These are phyloP conservation scores for Alternaria hordeiaustralica DNA, from an alignment of 2,329 filamentous ascomycete genomes.

Conservation along the genomic window DNA sequence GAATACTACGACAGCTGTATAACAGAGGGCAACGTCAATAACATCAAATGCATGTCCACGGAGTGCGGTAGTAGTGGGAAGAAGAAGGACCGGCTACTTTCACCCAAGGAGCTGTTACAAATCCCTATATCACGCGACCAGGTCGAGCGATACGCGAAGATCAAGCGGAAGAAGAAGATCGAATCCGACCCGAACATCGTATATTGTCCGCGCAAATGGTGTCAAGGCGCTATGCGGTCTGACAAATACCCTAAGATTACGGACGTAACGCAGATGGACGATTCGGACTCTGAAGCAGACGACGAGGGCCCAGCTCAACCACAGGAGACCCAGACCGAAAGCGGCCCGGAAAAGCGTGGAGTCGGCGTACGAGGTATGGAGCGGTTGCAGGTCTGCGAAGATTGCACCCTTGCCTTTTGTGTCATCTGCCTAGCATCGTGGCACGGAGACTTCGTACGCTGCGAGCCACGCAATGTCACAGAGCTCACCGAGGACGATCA, in stretches of 20 bases:
- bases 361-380: conserved; percentile 62
- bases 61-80: conserved; percentile 60
- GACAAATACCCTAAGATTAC: conserved; percentile 55
- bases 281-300: conserved; percentile 50
- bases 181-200: conserved; percentile 91
- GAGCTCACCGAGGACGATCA: conserved; percentile 85
- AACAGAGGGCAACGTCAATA: conserved; percentile 78
- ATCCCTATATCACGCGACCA: conserved; percentile 64
- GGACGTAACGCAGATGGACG: conserved; percentile 49
- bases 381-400: conserved; percentile 82
- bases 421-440: conserved; percentile 76
- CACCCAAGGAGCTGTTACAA: conserved; percentile 76
- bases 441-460: conserved; percentile 88
- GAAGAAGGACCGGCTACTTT: conserved; percentile 69
- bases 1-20: conserved; percentile 93
- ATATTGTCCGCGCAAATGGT: conserved; percentile 92
- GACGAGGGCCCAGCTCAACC: conserved; percentile 9
- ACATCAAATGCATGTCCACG: conserved; percentile 80
- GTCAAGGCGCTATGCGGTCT: conserved; percentile 80
- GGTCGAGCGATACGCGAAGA: conserved; percentile 83
- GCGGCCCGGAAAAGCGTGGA: conserved; percentile 31
- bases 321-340: conserved; percentile 6
- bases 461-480: conserved; percentile 67
- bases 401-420: conserved; percentile 79
- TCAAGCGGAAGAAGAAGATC: conserved; percentile 91